Evolutionary conservation across 495 filamentous ascomycete species (phyloP).

Genomic region (Xylaria curta): DNA sequence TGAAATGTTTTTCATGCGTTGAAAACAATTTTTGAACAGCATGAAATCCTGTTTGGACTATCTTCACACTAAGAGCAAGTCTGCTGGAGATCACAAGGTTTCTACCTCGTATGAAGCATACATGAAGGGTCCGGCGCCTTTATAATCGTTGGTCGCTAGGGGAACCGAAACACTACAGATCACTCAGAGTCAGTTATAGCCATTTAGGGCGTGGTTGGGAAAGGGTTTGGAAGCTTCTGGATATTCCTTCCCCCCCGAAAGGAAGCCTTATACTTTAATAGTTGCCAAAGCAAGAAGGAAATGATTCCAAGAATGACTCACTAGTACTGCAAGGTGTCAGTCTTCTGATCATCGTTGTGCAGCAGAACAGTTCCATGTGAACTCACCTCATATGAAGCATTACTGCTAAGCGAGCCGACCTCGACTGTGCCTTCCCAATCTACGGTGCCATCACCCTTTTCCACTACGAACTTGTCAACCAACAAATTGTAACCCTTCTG

Average conservation of each 20-base stretch:
- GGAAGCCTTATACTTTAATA: too few relatives aligned
- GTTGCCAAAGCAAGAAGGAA: too few relatives aligned
- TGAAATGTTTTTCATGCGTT: not conserved
- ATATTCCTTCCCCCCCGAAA: too few relatives aligned
- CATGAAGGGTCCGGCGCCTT: constrained; percentile 56
- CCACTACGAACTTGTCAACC: constrained; percentile 49
- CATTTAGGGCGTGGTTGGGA: too few relatives aligned
- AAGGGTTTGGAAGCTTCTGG: too few relatives aligned
- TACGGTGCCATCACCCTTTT: constrained; percentile 51
- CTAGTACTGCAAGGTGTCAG: constrained; percentile 51
- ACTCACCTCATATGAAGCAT: constrained; percentile 54
- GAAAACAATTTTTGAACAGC: not conserved
- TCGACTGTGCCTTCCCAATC: constrained; percentile 62
- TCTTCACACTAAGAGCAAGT: not conserved
- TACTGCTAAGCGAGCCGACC: constrained; percentile 61
- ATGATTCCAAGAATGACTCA: constrained; percentile 19
- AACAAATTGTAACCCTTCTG: constrained; percentile 51
- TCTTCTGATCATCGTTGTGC: constrained; percentile 16
- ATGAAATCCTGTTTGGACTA: not conserved
- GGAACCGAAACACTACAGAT: constrained; percentile 40
- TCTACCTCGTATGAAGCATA: constrained; percentile 57
- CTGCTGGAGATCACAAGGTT: constrained; percentile 21
- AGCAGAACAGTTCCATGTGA: too few relatives aligned
- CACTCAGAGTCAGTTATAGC: too few relatives aligned
- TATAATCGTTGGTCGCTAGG: constrained; percentile 52